Percentiles rank a stretch among this genome's conserved stretches.
Conservation (phyloP, 1,284 basidiomycete genomes). For the Trametes versicolor region DNA sequence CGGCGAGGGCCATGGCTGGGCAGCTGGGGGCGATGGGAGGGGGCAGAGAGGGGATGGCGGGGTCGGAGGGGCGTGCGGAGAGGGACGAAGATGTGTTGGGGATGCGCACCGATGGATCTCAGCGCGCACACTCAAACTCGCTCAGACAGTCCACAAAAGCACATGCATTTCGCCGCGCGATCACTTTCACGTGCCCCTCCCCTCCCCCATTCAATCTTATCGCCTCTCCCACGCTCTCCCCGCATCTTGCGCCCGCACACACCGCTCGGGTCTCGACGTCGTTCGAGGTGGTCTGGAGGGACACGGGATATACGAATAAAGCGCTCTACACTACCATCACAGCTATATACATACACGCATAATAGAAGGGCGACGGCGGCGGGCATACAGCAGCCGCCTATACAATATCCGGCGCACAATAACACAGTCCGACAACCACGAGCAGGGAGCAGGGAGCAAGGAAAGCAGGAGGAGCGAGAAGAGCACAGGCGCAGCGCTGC, state of each 20-base stretch:
- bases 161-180: conserved; percentile 32
- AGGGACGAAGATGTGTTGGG: conserved; percentile 4
- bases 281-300: no score
- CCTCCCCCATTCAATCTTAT: conserved; percentile 31
- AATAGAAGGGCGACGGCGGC: conserved; percentile 27
- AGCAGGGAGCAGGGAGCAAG: conserved; percentile 6
- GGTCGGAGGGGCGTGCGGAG: conserved; percentile 7
- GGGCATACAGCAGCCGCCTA: conserved; percentile 19
- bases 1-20: conserved; percentile 44
- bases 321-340: conserved; percentile 33
- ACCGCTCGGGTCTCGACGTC: background rate
- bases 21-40: conserved; percentile 10
- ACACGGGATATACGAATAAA: conserved; percentile 26
- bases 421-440: conserved; percentile 25
- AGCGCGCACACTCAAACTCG: background rate
- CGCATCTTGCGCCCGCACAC: background rate
- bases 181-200: conserved; percentile 33
- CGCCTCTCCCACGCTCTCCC: conserved; percentile 19
- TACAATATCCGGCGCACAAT: conserved; percentile 30
- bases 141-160: conserved; percentile 22
- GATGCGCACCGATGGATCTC: background rate
- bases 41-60: background rate
- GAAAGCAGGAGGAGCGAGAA: conserved; percentile 9
- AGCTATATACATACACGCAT: conserved; percentile 35
- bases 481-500: background rate